These are phyloP conservation scores for Leptographium galeiforme DNA, from an alignment of 2,329 filamentous ascomycete species.

Conservation along the genomic window DNA sequence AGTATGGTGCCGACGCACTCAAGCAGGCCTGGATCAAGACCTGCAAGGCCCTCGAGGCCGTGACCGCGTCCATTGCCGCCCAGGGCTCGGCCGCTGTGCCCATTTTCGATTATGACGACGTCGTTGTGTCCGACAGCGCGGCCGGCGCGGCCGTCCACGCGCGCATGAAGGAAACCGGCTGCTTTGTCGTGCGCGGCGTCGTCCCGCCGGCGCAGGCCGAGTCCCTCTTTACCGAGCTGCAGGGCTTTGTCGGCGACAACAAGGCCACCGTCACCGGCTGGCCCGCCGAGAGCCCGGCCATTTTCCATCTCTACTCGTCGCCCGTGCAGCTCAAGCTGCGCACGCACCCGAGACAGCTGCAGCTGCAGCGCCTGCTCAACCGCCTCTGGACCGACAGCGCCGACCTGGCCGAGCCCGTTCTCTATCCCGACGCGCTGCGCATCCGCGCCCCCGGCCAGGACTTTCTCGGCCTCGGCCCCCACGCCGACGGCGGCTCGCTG, in stretches of 20 bases:
- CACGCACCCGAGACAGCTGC: background rate
- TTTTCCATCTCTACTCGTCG: background rate
- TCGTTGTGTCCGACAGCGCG: background rate
- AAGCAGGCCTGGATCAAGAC: background rate
- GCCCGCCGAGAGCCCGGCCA: background rate
- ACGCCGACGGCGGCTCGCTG: constrained; percentile 29
- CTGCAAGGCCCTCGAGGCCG: background rate
- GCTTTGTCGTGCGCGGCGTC: background rate
- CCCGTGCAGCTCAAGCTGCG: background rate
- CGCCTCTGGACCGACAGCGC: constrained; percentile 14
- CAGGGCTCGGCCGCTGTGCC: background rate
- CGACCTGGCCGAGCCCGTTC: constrained; percentile 19
- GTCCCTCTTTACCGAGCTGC: background rate
- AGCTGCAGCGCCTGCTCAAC: background rate
- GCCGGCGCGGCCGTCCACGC: background rate
- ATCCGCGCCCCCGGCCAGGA: constrained; percentile 22
- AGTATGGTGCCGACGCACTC: background rate
- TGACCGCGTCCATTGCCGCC: background rate
- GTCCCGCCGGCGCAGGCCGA: background rate
- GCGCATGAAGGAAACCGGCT: background rate
- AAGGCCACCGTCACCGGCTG: background rate
- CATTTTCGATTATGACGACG: background rate
- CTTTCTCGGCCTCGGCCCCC: constrained; percentile 27
- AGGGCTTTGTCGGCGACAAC: background rate
- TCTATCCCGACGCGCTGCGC: constrained; percentile 25